These are phyloP conservation scores for Raphidocelis subcapitata DNA, from an alignment of 139 green algal species.

Conservation along the genomic window DNA sequence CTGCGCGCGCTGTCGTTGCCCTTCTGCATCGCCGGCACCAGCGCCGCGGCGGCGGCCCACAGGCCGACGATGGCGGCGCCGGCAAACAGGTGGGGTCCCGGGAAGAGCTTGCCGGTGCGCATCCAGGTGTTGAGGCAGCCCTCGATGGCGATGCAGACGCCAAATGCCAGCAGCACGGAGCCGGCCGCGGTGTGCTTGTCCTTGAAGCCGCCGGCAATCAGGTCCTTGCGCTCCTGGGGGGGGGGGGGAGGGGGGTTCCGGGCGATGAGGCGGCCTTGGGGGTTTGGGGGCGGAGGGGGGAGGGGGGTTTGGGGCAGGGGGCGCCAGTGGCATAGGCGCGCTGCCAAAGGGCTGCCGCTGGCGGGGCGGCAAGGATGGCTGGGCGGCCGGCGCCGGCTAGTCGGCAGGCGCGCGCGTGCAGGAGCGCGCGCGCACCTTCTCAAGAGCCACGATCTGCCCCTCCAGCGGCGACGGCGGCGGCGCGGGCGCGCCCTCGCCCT, in stretches of 20 bases:
- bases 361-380: not conserved
- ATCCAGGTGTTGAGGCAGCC: conserved; percentile 95
- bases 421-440: conserved; percentile 78
- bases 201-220: conserved; percentile 73
- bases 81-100: conserved; percentile 96
- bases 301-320: not conserved
- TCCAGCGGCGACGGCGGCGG: conserved; percentile 55
- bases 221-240: conserved; percentile 85
- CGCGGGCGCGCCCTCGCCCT: conserved; percentile 49
- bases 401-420: too few relatives aligned
- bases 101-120: conserved; percentile 95
- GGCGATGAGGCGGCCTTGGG: too few relatives aligned
- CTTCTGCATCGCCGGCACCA: conserved; percentile 96
- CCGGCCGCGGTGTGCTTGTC: conserved; percentile 87
- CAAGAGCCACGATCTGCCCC: conserved; percentile 66
- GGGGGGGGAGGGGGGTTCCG: not conserved
- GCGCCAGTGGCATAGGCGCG: not conserved
- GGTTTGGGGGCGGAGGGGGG: not conserved
- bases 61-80: conserved; percentile 87
- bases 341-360: not conserved
- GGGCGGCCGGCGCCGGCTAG: too few relatives aligned
- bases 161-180: conserved; percentile 84
- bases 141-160: conserved; percentile 81
- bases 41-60: conserved; percentile 88
- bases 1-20: conserved; percentile 89